phyloP scores from a whole-genome alignment of 1,139 yeast genomes.

The Taphrina wiesneri region DNA sequence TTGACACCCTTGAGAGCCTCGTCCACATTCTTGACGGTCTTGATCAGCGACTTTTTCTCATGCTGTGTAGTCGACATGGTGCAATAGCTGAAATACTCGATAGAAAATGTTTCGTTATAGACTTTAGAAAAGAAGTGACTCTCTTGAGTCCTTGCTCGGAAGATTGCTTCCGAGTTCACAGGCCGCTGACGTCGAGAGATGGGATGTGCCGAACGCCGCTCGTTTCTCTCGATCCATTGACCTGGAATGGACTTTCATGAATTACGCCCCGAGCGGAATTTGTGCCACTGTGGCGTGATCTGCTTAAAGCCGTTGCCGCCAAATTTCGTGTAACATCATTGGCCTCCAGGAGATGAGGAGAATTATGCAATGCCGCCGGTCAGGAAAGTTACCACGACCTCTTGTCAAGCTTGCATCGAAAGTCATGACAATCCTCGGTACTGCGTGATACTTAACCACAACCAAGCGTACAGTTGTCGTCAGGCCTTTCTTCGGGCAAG shows the following conservation, averaged over 20 bases:
- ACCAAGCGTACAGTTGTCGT: not conserved
- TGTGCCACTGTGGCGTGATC: constrained; percentile 1
- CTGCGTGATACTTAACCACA: not conserved
- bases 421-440: not conserved
- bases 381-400: not conserved
- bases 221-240: no score
- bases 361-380: not conserved
- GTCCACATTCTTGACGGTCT: constrained; percentile 9
- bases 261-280: no score
- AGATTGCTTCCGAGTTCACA: not conserved
- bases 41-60: constrained; percentile 11
- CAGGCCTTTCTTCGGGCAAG: not conserved
- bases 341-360: not conserved
- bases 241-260: no score
- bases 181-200: not conserved
- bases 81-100: not conserved
- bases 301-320: not conserved
- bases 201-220: not conserved
- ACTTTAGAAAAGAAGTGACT: no score
- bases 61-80: constrained; percentile 7
- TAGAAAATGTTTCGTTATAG: no score
- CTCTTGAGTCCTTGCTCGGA: not conserved
- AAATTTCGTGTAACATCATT: not conserved
- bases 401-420: not conserved
- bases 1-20: constrained; percentile 9